Evolutionary conservation across 2,329 filamentous ascomycete species (phyloP), one percentile per base, ranked within the genome.

Genomic region (Dactylellina sp.): DNA sequence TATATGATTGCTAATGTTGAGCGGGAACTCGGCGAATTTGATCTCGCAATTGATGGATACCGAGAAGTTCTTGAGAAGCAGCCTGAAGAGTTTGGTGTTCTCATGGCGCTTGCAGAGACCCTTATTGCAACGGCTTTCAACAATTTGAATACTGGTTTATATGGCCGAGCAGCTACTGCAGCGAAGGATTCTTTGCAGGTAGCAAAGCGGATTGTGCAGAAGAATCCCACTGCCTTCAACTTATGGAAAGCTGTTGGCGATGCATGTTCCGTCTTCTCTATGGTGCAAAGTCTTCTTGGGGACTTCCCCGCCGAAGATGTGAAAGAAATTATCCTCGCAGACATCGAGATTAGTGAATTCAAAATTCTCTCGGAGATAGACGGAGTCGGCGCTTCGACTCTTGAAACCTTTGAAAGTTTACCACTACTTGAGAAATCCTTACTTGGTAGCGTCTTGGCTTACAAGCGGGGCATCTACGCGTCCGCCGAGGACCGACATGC

Each of bases 1-100:
- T 97, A 97, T 81, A 96, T 99, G 89, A 87, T 98, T 72, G 93
- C 92, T 42, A 98, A 99, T 78, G 91, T 99, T 62, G 92, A 93
- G 80, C 88, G 93, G 61, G 94, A 98, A 79, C 85, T 98, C 52
- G 93, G 92, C n/a, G 89, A 96, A 44, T 96, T 90, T 78, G 91
- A 97, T 71, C 89, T 91, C 62, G 91, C 95, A 0, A 91, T 96
- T 70, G 80, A 83, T 24, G 87, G 92, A 4, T 97, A 98, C 79
- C 86, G 88, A 77, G 83, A 86, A 9, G 92, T 98, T 6, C 85
- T 96, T 52, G 82, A 84, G 20, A 84, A 85, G 9, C 88, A 89
- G 16, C 87, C 89, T 0, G 83, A 85, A 18, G 95, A 99, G 79
- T 91, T 94, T 78, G 95, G 95, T 0, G 92, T 98, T 1, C 87